Conservation (phyloP, 2,329 filamentous ascomycete species). For the Corniculantispora saksenae region DNA sequence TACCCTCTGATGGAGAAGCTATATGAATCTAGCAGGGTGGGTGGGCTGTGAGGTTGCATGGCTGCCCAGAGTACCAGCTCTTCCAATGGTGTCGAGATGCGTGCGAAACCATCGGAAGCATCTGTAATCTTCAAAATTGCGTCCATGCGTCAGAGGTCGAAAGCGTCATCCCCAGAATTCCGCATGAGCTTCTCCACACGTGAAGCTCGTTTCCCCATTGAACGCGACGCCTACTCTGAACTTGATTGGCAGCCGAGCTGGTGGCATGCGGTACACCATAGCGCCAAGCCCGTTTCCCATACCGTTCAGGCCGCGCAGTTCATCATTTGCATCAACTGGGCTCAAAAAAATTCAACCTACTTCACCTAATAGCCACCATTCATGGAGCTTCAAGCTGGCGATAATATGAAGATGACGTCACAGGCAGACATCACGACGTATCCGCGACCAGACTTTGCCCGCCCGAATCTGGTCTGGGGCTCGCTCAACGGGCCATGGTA, state of each 20-base stretch:
- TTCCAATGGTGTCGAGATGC: too few species aligned
- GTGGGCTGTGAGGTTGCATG: too few species aligned
- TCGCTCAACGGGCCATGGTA: constrained; percentile 65
- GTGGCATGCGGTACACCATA: background rate
- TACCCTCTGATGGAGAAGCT: too few species aligned
- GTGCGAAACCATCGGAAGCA: background rate
- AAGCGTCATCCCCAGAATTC: background rate
- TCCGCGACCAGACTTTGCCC: constrained; percentile 66
- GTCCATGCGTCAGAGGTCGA: background rate
- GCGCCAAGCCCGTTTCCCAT: background rate
- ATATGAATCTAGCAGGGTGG: too few species aligned
- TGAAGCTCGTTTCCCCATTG: background rate
- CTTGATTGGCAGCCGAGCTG: background rate
- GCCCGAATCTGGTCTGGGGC: constrained; percentile 55
- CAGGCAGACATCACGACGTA: constrained; percentile 37
- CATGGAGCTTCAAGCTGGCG: background rate
- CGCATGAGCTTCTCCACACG: background rate
- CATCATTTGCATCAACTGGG: background rate
- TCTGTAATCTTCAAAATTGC: background rate
- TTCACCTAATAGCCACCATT: background rate
- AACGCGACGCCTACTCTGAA: background rate
- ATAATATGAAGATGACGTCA: constrained; percentile 24
- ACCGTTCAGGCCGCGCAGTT: background rate
- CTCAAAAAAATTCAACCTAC: background rate
- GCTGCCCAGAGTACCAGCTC: too few species aligned